Base-by-base conservation (phyloP, 1,284 basidiomycete species). In the Serendipita sp. region DNA sequence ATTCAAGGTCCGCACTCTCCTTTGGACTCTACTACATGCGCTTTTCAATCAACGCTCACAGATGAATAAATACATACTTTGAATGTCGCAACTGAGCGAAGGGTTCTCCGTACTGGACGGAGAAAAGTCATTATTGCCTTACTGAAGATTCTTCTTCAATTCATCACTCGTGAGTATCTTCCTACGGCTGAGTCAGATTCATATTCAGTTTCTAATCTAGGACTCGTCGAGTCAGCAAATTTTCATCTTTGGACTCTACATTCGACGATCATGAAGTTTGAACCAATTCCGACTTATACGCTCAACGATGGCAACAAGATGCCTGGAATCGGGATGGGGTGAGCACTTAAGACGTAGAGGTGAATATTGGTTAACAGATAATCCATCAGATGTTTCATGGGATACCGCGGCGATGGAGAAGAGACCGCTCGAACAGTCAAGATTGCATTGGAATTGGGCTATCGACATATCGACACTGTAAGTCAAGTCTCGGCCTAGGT, bases 221-320 rank as follows among this genome's bases (percentile, higher is more conserved):
- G 22, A 22, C 22, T 22, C 22, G 22, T 22, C 22, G 22, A 38
- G 38, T 38, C 38, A 38, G 38, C 5, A 38, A 13, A 38, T 38
- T 38, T 38, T 13, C 38, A 38, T 38, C 38, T 13, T 38, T 5
- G 6, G 5, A 13, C 12, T 38, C 38, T 38, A 5, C 38, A 38
- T 38, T 22, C 22, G 22, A 22, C 22, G 22, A 38, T 38, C 38
- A 13, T 13, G 12, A 38, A 6, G 38, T 38, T 38, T 38, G 38
- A 38, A 38, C 38, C n/a, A 30, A 58, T 58, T n/a, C 53, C 53
- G 10, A 71, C 72, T 41, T 74, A 79, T 60, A 72, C 71, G 41
- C 72, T 82, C 53, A 81, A 80, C 68, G 80, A 83, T 67, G 80
- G 81, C 67, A 69, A 73, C 65, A 68, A 74, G 71, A 79, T 75